phyloP scores from a whole-genome alignment of 2,329 filamentous ascomycete species.

The Penicillium sp. region DNA sequence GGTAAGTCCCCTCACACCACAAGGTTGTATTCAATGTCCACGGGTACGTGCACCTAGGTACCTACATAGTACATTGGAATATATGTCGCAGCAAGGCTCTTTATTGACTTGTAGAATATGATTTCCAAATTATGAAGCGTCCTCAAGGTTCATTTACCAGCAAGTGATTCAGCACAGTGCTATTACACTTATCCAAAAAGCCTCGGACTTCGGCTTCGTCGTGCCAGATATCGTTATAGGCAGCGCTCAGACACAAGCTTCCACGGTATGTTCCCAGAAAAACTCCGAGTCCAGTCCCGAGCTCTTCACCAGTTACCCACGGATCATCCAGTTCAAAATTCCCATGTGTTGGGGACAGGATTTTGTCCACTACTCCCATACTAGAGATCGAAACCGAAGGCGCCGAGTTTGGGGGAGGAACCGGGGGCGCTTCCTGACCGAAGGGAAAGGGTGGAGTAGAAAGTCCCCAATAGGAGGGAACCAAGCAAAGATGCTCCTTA shows the following conservation, averaged over 20 bases:
- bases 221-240: slow-evolving; percentile 49
- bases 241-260: slow-evolving; percentile 40
- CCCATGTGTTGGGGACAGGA: slow-evolving; percentile 31
- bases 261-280: slow-evolving; percentile 44
- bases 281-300: slow-evolving; percentile 41
- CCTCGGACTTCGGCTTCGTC: slow-evolving; percentile 19
- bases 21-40: no score
- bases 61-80: no score
- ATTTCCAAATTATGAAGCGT: background rate
- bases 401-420: slow-evolving; percentile 18
- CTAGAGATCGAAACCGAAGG: slow-evolving; percentile 27
- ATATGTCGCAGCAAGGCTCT: no score
- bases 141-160: background rate
- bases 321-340: slow-evolving; percentile 34
- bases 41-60: no score
- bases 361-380: slow-evolving; percentile 33
- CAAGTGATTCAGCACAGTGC: background rate
- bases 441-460: slow-evolving; percentile 19
- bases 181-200: slow-evolving; percentile 22
- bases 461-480: slow-evolving; percentile 23
- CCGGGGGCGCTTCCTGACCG: slow-evolving; percentile 7
- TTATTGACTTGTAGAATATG: background rate
- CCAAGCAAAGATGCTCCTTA: slow-evolving; percentile 19
- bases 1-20: background rate
- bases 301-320: slow-evolving; percentile 50